Evolutionary conservation across 2,329 filamentous ascomycete genomes (phyloP).

Genomic region (Nemania sp.): DNA sequence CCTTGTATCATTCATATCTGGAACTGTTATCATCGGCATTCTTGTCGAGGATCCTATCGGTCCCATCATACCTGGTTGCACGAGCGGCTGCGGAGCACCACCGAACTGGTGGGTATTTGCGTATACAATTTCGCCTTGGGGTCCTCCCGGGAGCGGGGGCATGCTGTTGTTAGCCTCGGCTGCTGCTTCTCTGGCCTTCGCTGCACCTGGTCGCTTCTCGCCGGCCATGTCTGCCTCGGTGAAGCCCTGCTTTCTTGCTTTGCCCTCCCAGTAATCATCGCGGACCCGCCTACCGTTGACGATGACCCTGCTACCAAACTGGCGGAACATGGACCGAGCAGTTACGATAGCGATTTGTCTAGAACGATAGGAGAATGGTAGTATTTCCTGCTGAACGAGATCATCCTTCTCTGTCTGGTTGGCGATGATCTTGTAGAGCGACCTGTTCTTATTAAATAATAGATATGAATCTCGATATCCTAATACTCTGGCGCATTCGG

Average conservation of each 20-base stretch:
- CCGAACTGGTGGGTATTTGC: constrained; percentile 78
- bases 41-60: constrained; percentile 74
- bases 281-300: constrained; percentile 89
- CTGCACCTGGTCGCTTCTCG: constrained; percentile 92
- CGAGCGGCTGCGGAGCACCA: constrained; percentile 73
- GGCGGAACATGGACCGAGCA: constrained; percentile 96
- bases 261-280: constrained; percentile 99
- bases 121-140: constrained; percentile 90
- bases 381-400: constrained; percentile 91
- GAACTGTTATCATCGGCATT: constrained; percentile 86
- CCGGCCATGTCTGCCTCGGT: constrained; percentile 96
- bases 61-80: constrained; percentile 79
- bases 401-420: constrained; percentile 97
- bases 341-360: constrained; percentile 98
- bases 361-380: constrained; percentile 98
- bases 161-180: constrained; percentile 75
- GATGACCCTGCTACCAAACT: constrained; percentile 96
- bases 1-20: constrained; percentile 81
- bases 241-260: constrained; percentile 96
- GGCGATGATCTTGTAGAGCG: constrained; percentile 96
- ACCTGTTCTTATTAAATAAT: constrained; percentile 98
- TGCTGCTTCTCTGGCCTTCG: constrained; percentile 86
- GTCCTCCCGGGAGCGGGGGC: constrained; percentile 67
- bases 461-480: constrained; percentile 98
- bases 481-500: constrained; percentile 92